These are phyloP conservation scores for Talaromyces piceae DNA, from an alignment of 2,329 filamentous ascomycete genomes.

Conservation along the genomic window DNA sequence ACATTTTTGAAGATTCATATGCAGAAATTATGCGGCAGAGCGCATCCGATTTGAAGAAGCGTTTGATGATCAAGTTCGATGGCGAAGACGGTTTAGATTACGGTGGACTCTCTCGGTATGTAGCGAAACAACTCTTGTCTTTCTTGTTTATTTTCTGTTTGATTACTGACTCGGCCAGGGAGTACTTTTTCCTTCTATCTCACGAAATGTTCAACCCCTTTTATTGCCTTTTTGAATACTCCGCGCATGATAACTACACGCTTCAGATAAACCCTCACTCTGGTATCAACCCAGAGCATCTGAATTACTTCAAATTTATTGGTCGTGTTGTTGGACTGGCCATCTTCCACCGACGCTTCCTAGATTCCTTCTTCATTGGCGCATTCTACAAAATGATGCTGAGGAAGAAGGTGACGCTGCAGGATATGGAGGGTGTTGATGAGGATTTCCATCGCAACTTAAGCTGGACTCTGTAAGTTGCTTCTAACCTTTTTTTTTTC, in stretches of 20 bases:
- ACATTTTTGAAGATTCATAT: constrained; percentile 98
- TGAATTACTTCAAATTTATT: constrained; percentile 99
- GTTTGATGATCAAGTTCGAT: constrained; percentile 99
- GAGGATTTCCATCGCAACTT: constrained; percentile 94
- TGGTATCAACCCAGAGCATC: constrained; percentile 96
- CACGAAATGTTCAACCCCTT: constrained; percentile 99
- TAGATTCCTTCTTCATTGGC: constrained; percentile 98
- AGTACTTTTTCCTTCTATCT: constrained; percentile 98
- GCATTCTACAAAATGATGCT: constrained; percentile 99
- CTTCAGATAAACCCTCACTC: constrained; percentile 99
- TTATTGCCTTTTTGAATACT: constrained; percentile 99
- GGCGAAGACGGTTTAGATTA: constrained; percentile 98
- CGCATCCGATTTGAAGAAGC: constrained; percentile 92
- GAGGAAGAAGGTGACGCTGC: constrained; percentile 80
- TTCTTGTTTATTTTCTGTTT: not conserved
- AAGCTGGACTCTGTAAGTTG: constrained; percentile 82
- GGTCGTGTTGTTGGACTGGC: constrained; percentile 92
- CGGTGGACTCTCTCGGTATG: constrained; percentile 77
- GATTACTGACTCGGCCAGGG: constrained; percentile 46
- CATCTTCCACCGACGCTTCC: constrained; percentile 95
- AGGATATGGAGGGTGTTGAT: constrained; percentile 98
- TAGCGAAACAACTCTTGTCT: not conserved
- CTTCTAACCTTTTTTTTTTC: too few species aligned
- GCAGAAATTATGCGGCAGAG: constrained; percentile 97
- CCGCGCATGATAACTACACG: constrained; percentile 98